Evolutionary conservation across 2,329 filamentous ascomycete genomes (phyloP).

Genomic region (Erysiphe pulchra): DNA sequence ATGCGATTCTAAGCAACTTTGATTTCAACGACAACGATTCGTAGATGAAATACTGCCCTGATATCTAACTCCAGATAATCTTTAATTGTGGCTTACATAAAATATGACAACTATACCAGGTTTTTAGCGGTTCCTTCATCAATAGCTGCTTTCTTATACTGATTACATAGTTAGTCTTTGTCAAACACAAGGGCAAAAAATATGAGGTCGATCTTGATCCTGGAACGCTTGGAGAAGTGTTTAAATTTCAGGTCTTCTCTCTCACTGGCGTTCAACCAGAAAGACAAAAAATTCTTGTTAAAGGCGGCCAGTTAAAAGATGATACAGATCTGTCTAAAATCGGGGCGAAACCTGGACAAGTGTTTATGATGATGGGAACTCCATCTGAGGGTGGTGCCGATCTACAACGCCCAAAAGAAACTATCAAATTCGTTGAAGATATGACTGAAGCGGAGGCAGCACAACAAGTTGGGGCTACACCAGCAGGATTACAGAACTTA

Average conservation of each 20-base stretch:
- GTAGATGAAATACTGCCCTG: no score
- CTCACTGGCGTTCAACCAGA: constrained; percentile 89
- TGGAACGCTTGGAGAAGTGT: constrained; percentile 60
- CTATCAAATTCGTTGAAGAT: constrained; percentile 77
- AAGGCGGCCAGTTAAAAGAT: constrained; percentile 86
- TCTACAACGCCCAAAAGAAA: constrained; percentile 52
- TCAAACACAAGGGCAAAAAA: constrained; percentile 90
- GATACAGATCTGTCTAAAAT: constrained; percentile 68
- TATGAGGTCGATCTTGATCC: constrained; percentile 84
- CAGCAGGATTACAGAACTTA: constrained; percentile 70
- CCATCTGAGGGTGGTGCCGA: constrained; percentile 33
- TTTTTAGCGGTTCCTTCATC: neutral
- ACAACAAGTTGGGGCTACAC: constrained; percentile 56
- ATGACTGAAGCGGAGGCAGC: constrained; percentile 91
- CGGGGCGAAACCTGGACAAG: constrained; percentile 62
- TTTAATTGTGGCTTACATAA: neutral
- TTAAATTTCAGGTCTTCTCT: constrained; percentile 90
- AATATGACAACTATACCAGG: neutral
- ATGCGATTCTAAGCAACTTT: constrained; percentile 27
- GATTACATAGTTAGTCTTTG: constrained; percentile 33
- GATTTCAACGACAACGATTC: constrained; percentile 18
- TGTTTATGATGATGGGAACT: constrained; percentile 92
- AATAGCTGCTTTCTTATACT: no score
- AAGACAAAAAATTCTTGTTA: constrained; percentile 85
- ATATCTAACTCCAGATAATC: no score